A percentile compares a stretch with the other conserved stretches of the same genome.
Conservation (phyloP, 2,329 filamentous ascomycete genomes). For the Westerdykella ornata region DNA sequence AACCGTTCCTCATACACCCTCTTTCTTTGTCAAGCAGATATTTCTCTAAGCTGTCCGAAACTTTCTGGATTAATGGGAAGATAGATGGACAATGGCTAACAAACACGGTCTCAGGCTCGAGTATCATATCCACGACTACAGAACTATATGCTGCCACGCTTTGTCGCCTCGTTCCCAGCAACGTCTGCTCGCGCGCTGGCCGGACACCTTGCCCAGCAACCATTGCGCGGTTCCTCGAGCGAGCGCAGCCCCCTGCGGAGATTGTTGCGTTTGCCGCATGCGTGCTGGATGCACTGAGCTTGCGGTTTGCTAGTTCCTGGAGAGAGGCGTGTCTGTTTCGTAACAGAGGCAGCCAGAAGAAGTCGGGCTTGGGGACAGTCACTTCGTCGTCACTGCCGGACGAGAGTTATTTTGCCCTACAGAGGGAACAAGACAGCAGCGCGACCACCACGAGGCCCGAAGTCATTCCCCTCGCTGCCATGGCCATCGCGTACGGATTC, state of each 20-base stretch:
- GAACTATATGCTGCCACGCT: slow-evolving; percentile 26
- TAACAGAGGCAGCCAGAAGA: not conserved
- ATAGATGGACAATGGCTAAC: too few relatives aligned
- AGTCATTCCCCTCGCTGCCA: slow-evolving; percentile 32
- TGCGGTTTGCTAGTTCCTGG: slow-evolving; percentile 29
- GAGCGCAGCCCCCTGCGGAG: slow-evolving; percentile 29
- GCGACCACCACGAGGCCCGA: slow-evolving; percentile 21
- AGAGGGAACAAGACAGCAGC: not conserved
- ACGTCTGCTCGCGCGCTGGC: slow-evolving; percentile 16
- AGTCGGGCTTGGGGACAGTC: too few relatives aligned
- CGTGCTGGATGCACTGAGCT: slow-evolving; percentile 32
- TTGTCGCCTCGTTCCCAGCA: slow-evolving; percentile 32
- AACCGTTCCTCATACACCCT: too few relatives aligned
- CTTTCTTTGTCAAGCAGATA: too few relatives aligned
- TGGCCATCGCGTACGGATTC: slow-evolving; percentile 32
- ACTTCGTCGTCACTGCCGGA: not conserved
- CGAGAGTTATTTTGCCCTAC: not conserved
- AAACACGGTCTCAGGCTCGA: too few relatives aligned
- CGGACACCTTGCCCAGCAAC: too few relatives aligned
- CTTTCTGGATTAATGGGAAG: too few relatives aligned
- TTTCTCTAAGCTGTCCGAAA: too few relatives aligned
- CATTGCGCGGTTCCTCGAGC: slow-evolving; percentile 25
- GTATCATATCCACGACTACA: too few relatives aligned
- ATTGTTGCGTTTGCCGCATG: slow-evolving; percentile 36
- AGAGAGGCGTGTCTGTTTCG: slow-evolving; percentile 13